Evolutionary conservation across 139 green algal genomes (phyloP).

Genomic region (Mesostigma viride): DNA sequence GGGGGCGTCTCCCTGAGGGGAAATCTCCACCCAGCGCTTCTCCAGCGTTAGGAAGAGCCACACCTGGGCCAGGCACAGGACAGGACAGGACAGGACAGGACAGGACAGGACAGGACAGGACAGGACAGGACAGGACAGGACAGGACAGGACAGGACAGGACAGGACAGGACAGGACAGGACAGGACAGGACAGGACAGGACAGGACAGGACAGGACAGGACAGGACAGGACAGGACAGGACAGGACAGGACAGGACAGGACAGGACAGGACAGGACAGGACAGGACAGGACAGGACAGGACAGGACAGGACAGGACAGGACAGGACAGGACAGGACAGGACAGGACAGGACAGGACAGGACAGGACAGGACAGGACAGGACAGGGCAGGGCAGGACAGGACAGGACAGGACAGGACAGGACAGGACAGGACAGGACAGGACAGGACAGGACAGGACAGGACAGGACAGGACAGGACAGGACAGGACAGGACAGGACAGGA

Average conservation of each 20-base stretch:
- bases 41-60: no score
- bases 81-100: no score
- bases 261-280: conserved; percentile 1
- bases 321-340: conserved; percentile 1
- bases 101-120: no score
- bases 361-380: no score
- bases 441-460: conserved; percentile 5
- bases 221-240: background rate
- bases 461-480: background rate
- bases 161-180: no score
- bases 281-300: conserved; percentile 3
- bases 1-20: no score
- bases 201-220: conserved; percentile 4
- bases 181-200: background rate
- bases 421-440: conserved; percentile 7
- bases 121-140: no score
- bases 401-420: conserved; percentile 4
- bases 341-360: conserved; percentile 3
- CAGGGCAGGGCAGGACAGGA: background rate
- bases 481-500: conserved; percentile 9
- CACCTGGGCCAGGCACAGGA: no score
- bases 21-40: no score
- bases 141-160: no score
- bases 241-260: conserved; percentile 5
- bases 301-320: background rate